These are phyloP conservation scores for Haplosporangium sp. DNA, from an alignment of 371 early-diverging fungal genomes.

Conservation along the genomic window DNA sequence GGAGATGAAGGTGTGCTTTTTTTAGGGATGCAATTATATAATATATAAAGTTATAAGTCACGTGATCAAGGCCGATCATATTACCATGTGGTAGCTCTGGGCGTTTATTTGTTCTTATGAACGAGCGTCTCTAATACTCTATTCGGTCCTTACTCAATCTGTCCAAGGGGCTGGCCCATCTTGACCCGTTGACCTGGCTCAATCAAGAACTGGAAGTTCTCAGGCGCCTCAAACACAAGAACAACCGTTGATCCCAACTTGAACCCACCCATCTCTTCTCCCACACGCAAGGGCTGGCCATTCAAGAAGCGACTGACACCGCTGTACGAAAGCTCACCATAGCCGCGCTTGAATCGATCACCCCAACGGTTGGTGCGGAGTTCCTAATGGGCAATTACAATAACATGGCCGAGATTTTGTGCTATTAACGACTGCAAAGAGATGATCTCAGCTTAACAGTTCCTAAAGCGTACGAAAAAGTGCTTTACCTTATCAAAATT, in stretches of 20 bases:
- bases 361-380: constrained; percentile 78
- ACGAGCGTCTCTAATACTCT: neutral
- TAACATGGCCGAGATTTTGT: neutral
- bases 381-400: constrained; percentile 58
- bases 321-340: constrained; percentile 79
- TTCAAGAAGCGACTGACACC: constrained; percentile 70
- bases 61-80: no score
- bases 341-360: constrained; percentile 76
- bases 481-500: constrained; percentile 84
- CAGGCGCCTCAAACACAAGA: constrained; percentile 95
- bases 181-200: constrained; percentile 79
- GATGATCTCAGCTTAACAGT: neutral
- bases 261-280: constrained; percentile 96
- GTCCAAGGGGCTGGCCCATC: constrained; percentile 86
- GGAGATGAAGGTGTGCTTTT: neutral
- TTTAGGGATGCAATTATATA: no score
- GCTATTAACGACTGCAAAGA: neutral
- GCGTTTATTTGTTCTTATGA: neutral
- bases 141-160: constrained; percentile 23
- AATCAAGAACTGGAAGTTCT: constrained; percentile 79
- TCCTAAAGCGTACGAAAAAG: neutral
- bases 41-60: no score
- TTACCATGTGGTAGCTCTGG: no score
- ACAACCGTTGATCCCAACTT: constrained; percentile 96
- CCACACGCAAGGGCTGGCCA: constrained; percentile 76